These are phyloP conservation scores for Prunus salicina DNA, from an alignment of 306 rosid species.

Conservation along the genomic window DNA sequence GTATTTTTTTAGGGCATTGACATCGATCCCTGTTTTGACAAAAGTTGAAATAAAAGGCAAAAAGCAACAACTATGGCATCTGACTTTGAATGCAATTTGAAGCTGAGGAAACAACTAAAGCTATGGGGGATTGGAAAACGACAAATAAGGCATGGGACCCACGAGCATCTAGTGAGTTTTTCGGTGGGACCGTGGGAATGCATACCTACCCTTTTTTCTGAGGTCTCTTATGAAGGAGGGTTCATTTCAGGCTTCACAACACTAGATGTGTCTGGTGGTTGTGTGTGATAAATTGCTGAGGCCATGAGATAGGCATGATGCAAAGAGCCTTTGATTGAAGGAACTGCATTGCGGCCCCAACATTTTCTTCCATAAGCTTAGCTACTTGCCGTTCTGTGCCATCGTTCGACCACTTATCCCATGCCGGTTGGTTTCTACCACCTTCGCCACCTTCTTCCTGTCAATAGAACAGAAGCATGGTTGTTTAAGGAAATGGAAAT, in stretches of 20 bases:
- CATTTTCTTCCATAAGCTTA: conserved; percentile 94
- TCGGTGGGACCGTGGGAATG: conserved; percentile 30
- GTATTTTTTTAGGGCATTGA: conserved; percentile 51
- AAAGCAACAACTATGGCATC: conserved; percentile 67
- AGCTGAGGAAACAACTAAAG: conserved; percentile 39
- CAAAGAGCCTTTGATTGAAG: conserved; percentile 95
- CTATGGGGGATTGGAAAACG: conserved; percentile 44
- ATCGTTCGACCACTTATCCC: conserved; percentile 96
- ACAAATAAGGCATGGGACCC: conserved; percentile 48
- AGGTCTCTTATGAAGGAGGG: conserved; percentile 67
- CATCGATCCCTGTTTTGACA: conserved; percentile 59
- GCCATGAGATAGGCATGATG: conserved; percentile 94
- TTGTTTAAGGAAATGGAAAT: conserved; percentile 1
- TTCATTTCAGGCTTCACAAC: conserved; percentile 73
- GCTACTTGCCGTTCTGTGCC: conserved; percentile 89
- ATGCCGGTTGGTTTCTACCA: conserved; percentile 83
- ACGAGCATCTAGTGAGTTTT: conserved; percentile 30
- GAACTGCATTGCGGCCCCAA: conserved; percentile 94
- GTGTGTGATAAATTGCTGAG: conserved; percentile 86
- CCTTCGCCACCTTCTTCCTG: conserved; percentile 84
- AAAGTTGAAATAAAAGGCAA: conserved; percentile 49
- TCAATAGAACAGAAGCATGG: conserved; percentile 5
- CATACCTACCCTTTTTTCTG: conserved; percentile 15
- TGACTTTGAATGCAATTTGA: conserved; percentile 87
- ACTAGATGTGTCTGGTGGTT: conserved; percentile 73